Percentiles rank a stretch among this genome's conserved stretches.
Conservation (phyloP, 2,329 filamentous ascomycete species). For the Cercospora sesami region DNA sequence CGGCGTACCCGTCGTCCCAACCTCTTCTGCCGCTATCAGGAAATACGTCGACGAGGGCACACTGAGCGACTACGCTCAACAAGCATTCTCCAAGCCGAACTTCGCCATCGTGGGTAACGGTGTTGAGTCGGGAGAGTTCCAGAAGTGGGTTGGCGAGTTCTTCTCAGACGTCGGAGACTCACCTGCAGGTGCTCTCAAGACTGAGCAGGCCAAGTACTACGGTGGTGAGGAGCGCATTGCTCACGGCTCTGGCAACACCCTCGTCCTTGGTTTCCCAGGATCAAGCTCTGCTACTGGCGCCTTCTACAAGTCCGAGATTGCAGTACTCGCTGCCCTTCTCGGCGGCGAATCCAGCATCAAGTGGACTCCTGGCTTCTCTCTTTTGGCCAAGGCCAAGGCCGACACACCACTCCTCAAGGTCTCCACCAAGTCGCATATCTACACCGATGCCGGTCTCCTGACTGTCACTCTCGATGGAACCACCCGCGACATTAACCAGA, state of each 20-base stretch:
- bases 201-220: constrained; percentile 76
- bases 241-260: constrained; percentile 72
- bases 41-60: constrained; percentile 78
- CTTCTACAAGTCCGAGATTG: constrained; percentile 84
- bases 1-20: constrained; percentile 73
- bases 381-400: constrained; percentile 77
- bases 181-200: constrained; percentile 56
- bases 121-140: constrained; percentile 70
- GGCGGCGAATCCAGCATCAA: constrained; percentile 91
- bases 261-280: constrained; percentile 91
- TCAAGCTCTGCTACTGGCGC: constrained; percentile 71
- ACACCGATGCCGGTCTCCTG: constrained; percentile 92
- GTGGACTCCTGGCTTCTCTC: constrained; percentile 90
- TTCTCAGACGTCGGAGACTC: constrained; percentile 69
- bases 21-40: constrained; percentile 67
- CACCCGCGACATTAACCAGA: constrained; percentile 69
- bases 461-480: constrained; percentile 77
- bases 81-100: constrained; percentile 84
- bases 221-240: constrained; percentile 91
- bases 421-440: constrained; percentile 74
- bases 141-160: constrained; percentile 91
- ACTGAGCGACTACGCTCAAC: constrained; percentile 72
- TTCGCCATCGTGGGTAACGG: constrained; percentile 91
- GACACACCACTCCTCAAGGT: constrained; percentile 66
- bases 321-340: constrained; percentile 83